Evolutionary conservation across 1,139 yeast species (phyloP).

Genomic region (Kurtzmaniella quercitrusa): DNA sequence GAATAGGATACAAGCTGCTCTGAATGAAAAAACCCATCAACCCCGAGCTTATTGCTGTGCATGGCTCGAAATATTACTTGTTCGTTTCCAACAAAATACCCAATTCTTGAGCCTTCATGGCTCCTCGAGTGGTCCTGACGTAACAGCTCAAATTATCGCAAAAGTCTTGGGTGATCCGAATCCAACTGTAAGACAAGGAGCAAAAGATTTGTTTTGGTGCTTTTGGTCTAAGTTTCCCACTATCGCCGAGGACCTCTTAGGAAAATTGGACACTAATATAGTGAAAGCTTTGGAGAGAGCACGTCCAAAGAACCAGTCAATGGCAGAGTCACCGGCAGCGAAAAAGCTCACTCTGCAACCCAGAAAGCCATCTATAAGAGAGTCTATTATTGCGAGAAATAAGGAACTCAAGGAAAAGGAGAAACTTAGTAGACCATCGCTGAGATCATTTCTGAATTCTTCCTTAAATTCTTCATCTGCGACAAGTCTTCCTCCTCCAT

Average conservation of each 20-base stretch:
- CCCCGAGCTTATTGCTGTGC: conserved; percentile 68
- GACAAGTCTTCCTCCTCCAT: conserved; percentile 3
- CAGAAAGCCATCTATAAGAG: conserved; percentile 29
- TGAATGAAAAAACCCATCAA: conserved; percentile 64
- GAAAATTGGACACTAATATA: conserved; percentile 34
- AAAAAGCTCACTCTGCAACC: conserved; percentile 7
- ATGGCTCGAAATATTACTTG: conserved; percentile 64
- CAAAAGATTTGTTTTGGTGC: conserved; percentile 74
- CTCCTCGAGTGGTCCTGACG: conserved; percentile 36
- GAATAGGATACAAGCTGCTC: conserved; percentile 47
- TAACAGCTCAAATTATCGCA: conserved; percentile 48
- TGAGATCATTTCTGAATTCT: conserved; percentile 12
- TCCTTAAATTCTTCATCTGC: not conserved
- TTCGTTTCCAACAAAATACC: conserved; percentile 30
- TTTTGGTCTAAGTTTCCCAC: conserved; percentile 46
- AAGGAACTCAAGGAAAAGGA: conserved; percentile 24
- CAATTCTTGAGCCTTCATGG: conserved; percentile 35
- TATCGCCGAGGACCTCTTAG: conserved; percentile 52
- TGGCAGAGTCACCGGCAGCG: conserved; percentile 9
- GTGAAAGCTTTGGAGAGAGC: conserved; percentile 43
- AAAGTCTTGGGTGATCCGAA: conserved; percentile 77
- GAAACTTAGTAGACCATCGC: conserved; percentile 17
- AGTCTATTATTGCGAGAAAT: conserved; percentile 31
- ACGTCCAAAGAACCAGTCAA: conserved; percentile 30
- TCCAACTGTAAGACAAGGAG: conserved; percentile 72